Evolutionary conservation across 1,284 basidiomycete species (phyloP), one percentile per base, ranked within the genome.

Genomic region (Ustilago loliicola): DNA sequence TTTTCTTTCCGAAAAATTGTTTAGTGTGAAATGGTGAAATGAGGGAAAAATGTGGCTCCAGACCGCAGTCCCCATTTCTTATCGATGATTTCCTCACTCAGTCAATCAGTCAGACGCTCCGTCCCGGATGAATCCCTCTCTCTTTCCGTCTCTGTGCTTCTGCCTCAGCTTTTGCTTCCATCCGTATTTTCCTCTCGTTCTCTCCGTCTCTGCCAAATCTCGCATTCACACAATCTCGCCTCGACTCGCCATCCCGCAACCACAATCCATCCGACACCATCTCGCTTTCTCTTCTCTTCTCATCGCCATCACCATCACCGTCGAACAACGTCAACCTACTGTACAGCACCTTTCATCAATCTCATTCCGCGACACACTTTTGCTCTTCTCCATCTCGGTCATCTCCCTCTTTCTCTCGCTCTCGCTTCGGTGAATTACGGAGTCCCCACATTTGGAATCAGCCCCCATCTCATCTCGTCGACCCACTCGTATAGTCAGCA

Each of bases 11-110:
- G 45, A 54, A 38, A 10, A 38, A 38, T 38, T 38, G 15, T 8
- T 38, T 8, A 15, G 15, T 38, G 36, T 38, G 36, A 38, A 38
- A 38, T 38, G 36, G 36, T 38, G 21, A 23, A 21, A 21, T 7
- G 3, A 15, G 21, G 21, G 4, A 45, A 45, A 45, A 45, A 21
- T 8, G 34, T 61, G 65, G 71, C 65, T 48, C 65, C 61, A 64
- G 61, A 73, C 65, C 65, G 58, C 71, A 63, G 61, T 73, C 65
- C 71, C 38, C 65, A 73, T 61, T 27, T 53, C 71, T 73, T 73
- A 73, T 73, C 71, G 71, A 73, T 73, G 53, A 57, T 67, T 72
- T 62, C 15, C 17, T 38, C 34, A n/a, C n/a, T n/a, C n/a, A n/a
- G n/a, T n/a, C n/a, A n/a, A n/a, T n/a, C n/a, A n/a, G n/a, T n/a